These are phyloP conservation scores for Penicillium vulpinum DNA, from an alignment of 2,329 filamentous ascomycete species.

Conservation along the genomic window DNA sequence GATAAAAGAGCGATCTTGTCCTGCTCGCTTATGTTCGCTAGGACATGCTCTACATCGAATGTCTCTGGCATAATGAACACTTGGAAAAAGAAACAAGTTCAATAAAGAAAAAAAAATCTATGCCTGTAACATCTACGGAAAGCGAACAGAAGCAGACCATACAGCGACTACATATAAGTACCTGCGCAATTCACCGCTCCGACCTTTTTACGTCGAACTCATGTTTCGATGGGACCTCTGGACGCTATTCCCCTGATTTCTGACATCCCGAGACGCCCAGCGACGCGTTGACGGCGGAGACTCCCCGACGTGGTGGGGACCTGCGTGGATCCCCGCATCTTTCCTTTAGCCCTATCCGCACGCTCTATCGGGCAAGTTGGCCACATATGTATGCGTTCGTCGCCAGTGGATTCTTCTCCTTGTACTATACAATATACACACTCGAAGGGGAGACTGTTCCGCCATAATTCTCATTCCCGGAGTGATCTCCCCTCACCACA, in stretches of 20 bases:
- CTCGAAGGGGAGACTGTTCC: neutral
- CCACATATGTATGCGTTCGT: neutral
- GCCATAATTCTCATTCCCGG: neutral
- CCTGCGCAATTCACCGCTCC: neutral
- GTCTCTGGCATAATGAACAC: constrained; percentile 9
- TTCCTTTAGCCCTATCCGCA: neutral
- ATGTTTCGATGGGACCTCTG: neutral
- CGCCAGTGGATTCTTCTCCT: neutral
- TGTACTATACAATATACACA: neutral
- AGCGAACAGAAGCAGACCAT: neutral
- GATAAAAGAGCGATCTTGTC: constrained; percentile 26
- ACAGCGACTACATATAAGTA: constrained; percentile 1
- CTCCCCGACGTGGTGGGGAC: constrained; percentile 12
- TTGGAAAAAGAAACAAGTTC: neutral
- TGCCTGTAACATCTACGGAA: neutral
- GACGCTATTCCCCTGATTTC: neutral
- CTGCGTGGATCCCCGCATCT: constrained; percentile 5
- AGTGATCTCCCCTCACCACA: too few species aligned
- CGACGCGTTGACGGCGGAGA: constrained; percentile 9
- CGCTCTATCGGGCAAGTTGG: neutral
- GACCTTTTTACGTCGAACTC: neutral
- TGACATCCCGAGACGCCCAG: neutral
- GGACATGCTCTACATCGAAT: constrained; percentile 24
- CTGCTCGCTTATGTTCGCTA: constrained; percentile 18
- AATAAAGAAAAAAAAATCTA: neutral